Evolutionary conservation across 305 asterid species (phyloP), one percentile per base, ranked within the genome.

Genomic region (Solanum hybrid): DNA sequence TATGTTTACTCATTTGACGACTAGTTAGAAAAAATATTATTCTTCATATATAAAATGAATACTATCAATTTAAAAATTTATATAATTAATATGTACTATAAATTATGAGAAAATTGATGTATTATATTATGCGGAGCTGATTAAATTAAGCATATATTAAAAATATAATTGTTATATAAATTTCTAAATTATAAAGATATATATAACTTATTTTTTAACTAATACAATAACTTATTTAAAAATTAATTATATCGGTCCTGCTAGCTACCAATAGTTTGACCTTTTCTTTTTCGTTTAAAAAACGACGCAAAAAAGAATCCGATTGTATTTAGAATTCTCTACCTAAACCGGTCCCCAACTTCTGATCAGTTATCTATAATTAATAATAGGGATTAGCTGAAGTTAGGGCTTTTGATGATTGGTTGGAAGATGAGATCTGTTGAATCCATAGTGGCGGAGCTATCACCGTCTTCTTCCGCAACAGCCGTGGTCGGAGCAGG

Each of bases 381-480:
- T 22, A 33, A 57, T 4, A 12, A 42, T 24, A 51, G 74, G 75
- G 16, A 51, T 84, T 51, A 20, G 88, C 22, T 84, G 7, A 51
- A 51, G 8, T 13, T 84, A 34, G 88, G 88, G 42, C 28, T 84
- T 84, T 84, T 51, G 20, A 51, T 51, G 73, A 28, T 83, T 83
- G 35, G 26, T 18, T 51, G 20, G 34, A 46, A 42, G 57, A 87
- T 87, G 89, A 87, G 89, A 87, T 42, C 71, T 29, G 31, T 87
- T 34, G 89, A 87, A 87, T 69, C 89, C 33, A 87, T 39, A 71
- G 39, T 73, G 84, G n/a, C 73, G 89, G 84, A 69, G 89, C 31
- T 87, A 18, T 39, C 89, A 76, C 89, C 89, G 89, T 73, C 89
- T 73, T 87, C 89, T 36, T 87, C 73, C 33, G 67, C 71, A 28